These are phyloP conservation scores for Ogataea ganodermae DNA, from an alignment of 805 yeast species.

Conservation along the genomic window DNA sequence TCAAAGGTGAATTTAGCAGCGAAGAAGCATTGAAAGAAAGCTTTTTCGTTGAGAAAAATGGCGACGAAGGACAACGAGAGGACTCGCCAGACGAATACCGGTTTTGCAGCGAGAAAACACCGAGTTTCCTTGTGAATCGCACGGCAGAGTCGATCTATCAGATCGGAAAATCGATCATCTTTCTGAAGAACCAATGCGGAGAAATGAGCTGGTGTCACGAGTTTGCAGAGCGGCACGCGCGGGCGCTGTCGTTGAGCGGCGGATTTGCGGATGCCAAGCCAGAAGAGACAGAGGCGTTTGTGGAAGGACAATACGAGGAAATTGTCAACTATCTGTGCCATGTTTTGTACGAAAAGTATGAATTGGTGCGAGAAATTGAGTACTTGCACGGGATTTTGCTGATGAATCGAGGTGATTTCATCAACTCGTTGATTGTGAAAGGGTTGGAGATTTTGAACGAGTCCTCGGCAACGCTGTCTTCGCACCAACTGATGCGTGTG, in stretches of 20 bases:
- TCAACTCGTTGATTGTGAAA: conserved; percentile 60
- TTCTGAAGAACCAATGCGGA: conserved; percentile 62
- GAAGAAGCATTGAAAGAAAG: conserved; percentile 51
- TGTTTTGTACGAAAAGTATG: conserved; percentile 50
- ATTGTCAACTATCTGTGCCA: conserved; percentile 52
- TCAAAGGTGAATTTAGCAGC: conserved; percentile 56
- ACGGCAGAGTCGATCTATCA: conserved; percentile 52
- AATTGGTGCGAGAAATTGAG: conserved; percentile 53
- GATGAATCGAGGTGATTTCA: conserved; percentile 79
- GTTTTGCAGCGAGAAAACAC: conserved; percentile 39
- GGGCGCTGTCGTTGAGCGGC: conserved; percentile 14
- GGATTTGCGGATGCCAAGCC: conserved; percentile 38
- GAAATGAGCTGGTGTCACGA: conserved; percentile 59
- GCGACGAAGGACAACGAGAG: background rate
- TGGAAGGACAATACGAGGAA: conserved; percentile 50
- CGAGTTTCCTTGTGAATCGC: conserved; percentile 43
- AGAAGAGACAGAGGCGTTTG: conserved; percentile 35
- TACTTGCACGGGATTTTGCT: conserved; percentile 67
- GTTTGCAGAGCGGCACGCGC: conserved; percentile 15
- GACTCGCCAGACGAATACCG: background rate
- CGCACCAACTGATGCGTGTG: conserved; percentile 64
- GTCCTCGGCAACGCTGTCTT: conserved; percentile 63
- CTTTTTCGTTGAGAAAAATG: conserved; percentile 51
- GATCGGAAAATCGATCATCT: conserved; percentile 72
- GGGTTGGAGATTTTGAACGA: conserved; percentile 56